phyloP scores from a whole-genome alignment of 495 filamentous ascomycete genomes.

The Hypoxylon perforatum region DNA sequence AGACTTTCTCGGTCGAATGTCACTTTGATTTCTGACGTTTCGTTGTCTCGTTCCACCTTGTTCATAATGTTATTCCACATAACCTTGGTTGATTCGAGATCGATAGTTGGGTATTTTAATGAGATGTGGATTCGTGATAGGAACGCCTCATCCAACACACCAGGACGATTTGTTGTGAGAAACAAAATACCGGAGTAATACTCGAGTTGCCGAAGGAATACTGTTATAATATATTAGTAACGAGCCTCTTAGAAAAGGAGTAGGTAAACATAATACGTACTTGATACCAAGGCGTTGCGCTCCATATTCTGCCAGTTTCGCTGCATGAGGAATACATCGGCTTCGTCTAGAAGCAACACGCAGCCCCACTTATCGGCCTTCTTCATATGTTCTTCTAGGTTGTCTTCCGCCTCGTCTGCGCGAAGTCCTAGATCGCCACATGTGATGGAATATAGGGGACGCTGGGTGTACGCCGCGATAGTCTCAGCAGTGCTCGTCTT shows the following conservation, averaged over 20 bases:
- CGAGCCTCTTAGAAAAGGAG: too few relatives aligned
- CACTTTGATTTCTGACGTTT: too few relatives aligned
- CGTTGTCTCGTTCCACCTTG: too few relatives aligned
- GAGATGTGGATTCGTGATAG: constrained; percentile 62
- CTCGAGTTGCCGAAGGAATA: constrained; percentile 67
- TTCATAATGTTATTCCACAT: too few relatives aligned
- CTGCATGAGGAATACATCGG: constrained; percentile 15
- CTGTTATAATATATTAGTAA: constrained; percentile 7
- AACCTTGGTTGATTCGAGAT: too few relatives aligned
- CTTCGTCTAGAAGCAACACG: constrained; percentile 16
- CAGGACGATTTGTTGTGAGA: constrained; percentile 65
- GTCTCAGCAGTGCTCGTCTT: constrained; percentile 50
- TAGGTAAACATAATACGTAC: constrained; percentile 5
- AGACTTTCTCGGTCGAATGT: too few relatives aligned
- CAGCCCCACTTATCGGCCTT: constrained; percentile 21
- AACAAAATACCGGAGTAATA: constrained; percentile 69
- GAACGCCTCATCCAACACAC: constrained; percentile 65
- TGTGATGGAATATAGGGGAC: constrained; percentile 16
- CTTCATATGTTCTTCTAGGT: constrained; percentile 6
- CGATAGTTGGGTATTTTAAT: constrained; percentile 58
- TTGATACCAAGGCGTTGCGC: constrained; percentile 14
- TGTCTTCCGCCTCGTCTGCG: neutral
- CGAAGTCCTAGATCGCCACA: constrained; percentile 9
- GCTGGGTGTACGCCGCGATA: constrained; percentile 10
- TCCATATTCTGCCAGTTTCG: constrained; percentile 6